Evolutionary conservation across 2,329 filamentous ascomycete genomes (phyloP).

Genomic region (Colletotrichum gloeosporioides): DNA sequence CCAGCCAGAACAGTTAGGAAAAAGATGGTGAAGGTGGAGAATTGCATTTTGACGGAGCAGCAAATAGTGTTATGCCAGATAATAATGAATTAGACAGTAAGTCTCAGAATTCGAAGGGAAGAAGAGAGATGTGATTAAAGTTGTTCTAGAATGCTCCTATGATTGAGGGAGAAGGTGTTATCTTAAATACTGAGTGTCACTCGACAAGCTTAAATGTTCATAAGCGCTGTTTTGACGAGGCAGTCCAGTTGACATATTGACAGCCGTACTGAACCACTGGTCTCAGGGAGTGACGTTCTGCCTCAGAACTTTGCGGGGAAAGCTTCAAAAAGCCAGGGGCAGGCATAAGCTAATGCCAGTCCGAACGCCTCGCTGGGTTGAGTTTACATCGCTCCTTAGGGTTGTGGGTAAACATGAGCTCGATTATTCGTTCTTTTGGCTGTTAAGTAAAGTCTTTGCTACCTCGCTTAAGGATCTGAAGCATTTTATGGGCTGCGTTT

Average conservation of each 20-base stretch:
- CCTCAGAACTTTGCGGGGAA: not conserved
- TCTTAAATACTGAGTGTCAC: not conserved
- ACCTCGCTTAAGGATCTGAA: not conserved
- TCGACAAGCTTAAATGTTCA: not conserved
- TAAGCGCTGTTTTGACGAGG: not conserved
- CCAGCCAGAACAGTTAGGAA: not conserved
- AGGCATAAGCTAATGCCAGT: not conserved
- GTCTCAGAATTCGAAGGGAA: accelerated
- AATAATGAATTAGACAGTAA: not conserved
- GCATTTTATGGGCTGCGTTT: not conserved
- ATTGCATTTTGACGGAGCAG: not conserved
- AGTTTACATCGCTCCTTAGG: not conserved
- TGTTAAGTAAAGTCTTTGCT: not conserved
- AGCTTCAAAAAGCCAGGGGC: not conserved
- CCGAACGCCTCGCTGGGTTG: not conserved
- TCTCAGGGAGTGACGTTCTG: not conserved
- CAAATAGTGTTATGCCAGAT: not conserved
- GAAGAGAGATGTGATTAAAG: not conserved
- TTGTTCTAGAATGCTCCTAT: not conserved
- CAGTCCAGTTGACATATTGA: not conserved
- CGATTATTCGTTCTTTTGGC: not conserved
- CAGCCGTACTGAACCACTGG: not conserved
- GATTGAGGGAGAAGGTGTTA: not conserved
- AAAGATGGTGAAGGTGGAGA: not conserved
- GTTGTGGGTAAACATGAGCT: not conserved